phyloP scores from a whole-genome alignment of 2,329 filamentous ascomycete species.

The Exophiala calicioides region DNA sequence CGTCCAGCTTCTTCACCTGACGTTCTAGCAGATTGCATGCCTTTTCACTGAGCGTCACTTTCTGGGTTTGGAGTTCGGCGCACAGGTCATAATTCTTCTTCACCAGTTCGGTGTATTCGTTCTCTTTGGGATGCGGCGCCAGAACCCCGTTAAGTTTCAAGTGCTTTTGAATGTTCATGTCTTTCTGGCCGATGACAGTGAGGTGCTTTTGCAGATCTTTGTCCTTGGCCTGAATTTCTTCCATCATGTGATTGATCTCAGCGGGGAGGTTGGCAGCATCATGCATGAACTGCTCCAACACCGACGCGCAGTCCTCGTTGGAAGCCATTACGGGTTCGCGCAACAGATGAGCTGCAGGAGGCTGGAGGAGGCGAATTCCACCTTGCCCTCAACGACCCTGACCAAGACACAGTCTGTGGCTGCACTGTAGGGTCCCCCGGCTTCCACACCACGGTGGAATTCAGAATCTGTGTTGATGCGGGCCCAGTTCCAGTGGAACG shows the following conservation, averaged over 20 bases:
- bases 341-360: not conserved
- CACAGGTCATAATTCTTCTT: constrained; percentile 59
- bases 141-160: constrained; percentile 64
- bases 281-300: constrained; percentile 66
- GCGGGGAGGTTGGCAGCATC: constrained; percentile 65
- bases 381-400: too few species aligned
- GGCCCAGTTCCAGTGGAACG: too few species aligned
- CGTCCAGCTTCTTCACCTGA: constrained; percentile 63
- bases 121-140: constrained; percentile 64
- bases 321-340: constrained; percentile 44
- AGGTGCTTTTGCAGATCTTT: constrained; percentile 59
- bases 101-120: constrained; percentile 59
- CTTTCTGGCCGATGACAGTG: constrained; percentile 58
- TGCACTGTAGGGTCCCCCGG: too few species aligned
- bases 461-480: too few species aligned
- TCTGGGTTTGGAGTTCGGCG: constrained; percentile 62
- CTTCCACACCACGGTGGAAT: too few species aligned
- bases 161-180: constrained; percentile 65
- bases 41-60: constrained; percentile 62
- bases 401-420: too few species aligned
- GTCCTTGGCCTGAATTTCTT: constrained; percentile 68
- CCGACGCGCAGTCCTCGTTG: constrained; percentile 62
- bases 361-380: not conserved
- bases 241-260: constrained; percentile 65
- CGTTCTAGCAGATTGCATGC: constrained; percentile 62